Base-by-base conservation (phyloP, 1,139 yeast species). In the Scheffersomyces quercinus region DNA sequence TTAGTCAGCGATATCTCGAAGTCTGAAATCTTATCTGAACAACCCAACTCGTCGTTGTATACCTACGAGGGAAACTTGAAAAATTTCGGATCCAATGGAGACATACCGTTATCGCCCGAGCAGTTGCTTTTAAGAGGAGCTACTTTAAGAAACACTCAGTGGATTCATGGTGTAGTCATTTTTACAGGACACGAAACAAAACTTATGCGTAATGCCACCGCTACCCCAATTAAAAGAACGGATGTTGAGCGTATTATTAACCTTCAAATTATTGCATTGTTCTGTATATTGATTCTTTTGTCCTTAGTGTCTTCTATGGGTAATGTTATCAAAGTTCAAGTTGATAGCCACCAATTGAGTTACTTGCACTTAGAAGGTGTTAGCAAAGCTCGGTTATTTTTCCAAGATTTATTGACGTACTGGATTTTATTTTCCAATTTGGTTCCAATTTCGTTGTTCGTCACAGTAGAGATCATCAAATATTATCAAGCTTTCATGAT, bases 131-230 rank as follows among this genome's bases (percentile, higher is more conserved):
- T 95, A 45, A 80, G 99, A 70, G 99, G 99, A 48, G 99, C 99
- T 9, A 89, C 95, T 5, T 74, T 95, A 51, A 79, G 97, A 65
- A 95, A 95, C 58, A 95, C 99, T 0, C 89, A 85, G 39, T 95
- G 97, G 97, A 82, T 95, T 37, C 90, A 89, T 56, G 99, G 99
- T 28, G 76, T 90, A 37, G 97, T 88, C 2, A 82, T 93, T 1
- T 95, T 93, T 62, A 95, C 99, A 0, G 99, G 99, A 26, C 99
- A 95, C 63, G 99, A 95, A 67, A 93, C 99, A 0, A 95, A 95
- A 60, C 76, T 95, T 52, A 93, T 95, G 99, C 82, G 99, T 60
- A 95, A 95, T 68, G 99, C 99, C 11, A 91, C 98, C 2, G 97
- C 99, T 3, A 85, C 99, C 1, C 99, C 99, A 4, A 95, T 95